Base-by-base conservation (phyloP, 495 filamentous ascomycete species). In the Antarctomyces pellizariae region DNA sequence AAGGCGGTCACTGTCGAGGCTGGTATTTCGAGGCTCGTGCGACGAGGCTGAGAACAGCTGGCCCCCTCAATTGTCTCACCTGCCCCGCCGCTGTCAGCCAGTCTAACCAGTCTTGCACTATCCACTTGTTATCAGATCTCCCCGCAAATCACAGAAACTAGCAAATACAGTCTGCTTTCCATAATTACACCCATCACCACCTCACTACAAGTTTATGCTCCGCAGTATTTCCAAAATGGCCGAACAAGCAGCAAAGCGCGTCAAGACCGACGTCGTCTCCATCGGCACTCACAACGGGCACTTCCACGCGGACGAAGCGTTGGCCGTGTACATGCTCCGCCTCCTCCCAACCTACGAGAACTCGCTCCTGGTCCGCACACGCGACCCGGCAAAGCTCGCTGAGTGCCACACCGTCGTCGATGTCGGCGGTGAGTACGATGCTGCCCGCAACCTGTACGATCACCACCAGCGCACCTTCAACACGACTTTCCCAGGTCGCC, bases 231-330 rank as follows among this genome's bases (percentile, higher is more conserved):
- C 54, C 42, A 59, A 47, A 41, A 74, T 77, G 73, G 57, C 68
- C 36, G 60, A 72, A 52, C 61, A 53, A 32, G 60, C 62, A 36
- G 52, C 71, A 13, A 83, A 83, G 48, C 65, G 72, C 45, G 44
- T 82, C 29, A 80, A 78, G 56, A 56, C 53, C 22, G 49, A 52
- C 7, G 56, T 57, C 17, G 49, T 73, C 36, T 48, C 66, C 29
- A 89, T 91, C 39, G 83, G 79, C 30, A 91, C 83, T 7, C 83
- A 91, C 59, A 92, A 73, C 53, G 86, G 86, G 30, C 79, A 92
- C 52, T 97, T 97, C 62, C 86, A 97, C 56, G 89, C 86, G 49
- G 86, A 97, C 47, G 86, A 97, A 55, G 86, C 86, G 33, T 69
- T 97, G n/a, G 86, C 86, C 28, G 82, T 95, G 32, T 77, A 86